phyloP scores from a whole-genome alignment of 495 filamentous ascomycete genomes.

The Penicillium lividum region DNA sequence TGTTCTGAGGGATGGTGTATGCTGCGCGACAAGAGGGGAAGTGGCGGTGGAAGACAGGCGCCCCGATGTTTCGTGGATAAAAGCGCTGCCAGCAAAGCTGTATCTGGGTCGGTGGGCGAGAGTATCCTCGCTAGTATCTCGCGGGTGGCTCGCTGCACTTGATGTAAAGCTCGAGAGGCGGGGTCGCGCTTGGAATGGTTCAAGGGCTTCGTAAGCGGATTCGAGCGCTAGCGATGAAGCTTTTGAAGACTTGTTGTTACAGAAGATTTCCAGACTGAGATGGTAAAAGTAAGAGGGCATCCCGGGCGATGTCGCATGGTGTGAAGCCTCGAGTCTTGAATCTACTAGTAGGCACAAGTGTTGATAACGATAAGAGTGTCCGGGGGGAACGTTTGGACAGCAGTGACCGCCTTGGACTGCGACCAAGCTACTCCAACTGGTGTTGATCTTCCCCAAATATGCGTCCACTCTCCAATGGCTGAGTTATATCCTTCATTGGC shows the following conservation, averaged over 20 bases:
- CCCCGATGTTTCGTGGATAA: background rate
- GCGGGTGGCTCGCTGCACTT: background rate
- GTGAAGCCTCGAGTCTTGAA: background rate
- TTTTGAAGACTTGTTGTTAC: conserved; percentile 34
- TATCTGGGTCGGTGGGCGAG: background rate
- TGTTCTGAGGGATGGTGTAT: conserved; percentile 24
- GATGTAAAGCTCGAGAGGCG: conserved; percentile 12
- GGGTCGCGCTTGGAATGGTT: conserved; percentile 41
- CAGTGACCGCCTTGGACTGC: background rate
- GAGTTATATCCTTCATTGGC: conserved; percentile 80
- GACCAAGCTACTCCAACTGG: background rate
- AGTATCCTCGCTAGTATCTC: background rate
- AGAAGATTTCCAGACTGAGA: conserved; percentile 80
- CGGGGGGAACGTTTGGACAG: background rate
- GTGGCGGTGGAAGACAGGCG: background rate
- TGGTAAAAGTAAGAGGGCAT: conserved; percentile 94
- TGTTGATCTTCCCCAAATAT: conserved; percentile 12
- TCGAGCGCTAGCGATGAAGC: conserved; percentile 28
- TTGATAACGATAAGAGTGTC: background rate
- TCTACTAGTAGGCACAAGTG: too few species aligned
- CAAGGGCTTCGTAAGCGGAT: conserved; percentile 44
- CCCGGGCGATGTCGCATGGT: conserved; percentile 39
- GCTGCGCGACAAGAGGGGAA: conserved; percentile 7
- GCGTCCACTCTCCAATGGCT: conserved; percentile 59
- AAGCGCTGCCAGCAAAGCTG: background rate